Evolutionary conservation across 2,329 filamentous ascomycete genomes (phyloP).

Genomic region (Alternaria arborescens): DNA sequence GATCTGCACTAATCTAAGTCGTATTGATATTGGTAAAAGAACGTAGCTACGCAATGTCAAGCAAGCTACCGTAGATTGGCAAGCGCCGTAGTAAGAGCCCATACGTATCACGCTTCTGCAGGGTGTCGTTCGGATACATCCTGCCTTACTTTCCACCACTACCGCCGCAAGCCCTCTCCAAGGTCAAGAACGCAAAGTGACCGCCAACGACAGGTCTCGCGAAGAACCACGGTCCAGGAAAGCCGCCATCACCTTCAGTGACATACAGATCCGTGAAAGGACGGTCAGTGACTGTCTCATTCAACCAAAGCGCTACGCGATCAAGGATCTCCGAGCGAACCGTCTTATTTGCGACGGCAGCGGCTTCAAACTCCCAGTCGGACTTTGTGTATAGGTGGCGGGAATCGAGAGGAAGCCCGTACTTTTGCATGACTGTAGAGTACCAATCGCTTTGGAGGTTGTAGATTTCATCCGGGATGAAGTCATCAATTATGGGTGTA

Average conservation of each 20-base stretch:
- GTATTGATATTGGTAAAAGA: not conserved
- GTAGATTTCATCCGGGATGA: conserved; percentile 80
- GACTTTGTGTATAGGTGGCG: conserved; percentile 87
- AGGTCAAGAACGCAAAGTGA: conserved; percentile 84
- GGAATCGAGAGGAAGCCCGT: conserved; percentile 82
- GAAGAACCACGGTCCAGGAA: conserved; percentile 78
- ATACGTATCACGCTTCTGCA: not conserved
- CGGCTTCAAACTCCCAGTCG: conserved; percentile 91
- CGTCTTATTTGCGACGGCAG: conserved; percentile 74
- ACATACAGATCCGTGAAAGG: conserved; percentile 85
- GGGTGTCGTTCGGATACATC: not conserved
- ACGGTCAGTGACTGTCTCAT: conserved; percentile 78
- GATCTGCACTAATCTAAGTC: not conserved
- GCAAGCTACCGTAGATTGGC: not conserved
- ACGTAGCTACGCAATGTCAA: not conserved
- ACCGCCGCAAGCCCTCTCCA: conserved; percentile 80
- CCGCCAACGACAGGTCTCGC: conserved; percentile 84
- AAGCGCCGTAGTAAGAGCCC: not conserved
- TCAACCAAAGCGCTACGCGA: conserved; percentile 80
- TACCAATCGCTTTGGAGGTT: conserved; percentile 84
- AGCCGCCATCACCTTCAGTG: conserved; percentile 79
- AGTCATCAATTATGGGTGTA: conserved; percentile 54
- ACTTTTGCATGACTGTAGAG: conserved; percentile 77
- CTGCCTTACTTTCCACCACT: not conserved
- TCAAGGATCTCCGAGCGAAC: conserved; percentile 77